A percentile compares a stretch with the other conserved stretches of the same genome.
phyloP scores from a whole-genome alignment of 1,284 basidiomycete species.

The Garcileccinum viscosum region DNA sequence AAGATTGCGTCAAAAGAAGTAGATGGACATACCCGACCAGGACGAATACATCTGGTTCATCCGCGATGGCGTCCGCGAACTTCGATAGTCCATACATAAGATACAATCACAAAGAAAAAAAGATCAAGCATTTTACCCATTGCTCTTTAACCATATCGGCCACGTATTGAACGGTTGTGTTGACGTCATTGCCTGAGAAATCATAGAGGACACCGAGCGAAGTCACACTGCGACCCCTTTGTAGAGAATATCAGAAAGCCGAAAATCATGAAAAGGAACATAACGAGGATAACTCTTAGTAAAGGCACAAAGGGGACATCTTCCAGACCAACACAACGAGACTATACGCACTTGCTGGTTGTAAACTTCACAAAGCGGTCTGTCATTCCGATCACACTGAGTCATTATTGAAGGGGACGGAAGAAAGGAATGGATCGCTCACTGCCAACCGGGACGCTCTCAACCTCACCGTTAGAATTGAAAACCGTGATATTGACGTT shows the following conservation, averaged over 20 bases:
- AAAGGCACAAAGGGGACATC: not conserved
- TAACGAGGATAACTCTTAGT: not conserved
- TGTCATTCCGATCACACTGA: slow-evolving; percentile 29
- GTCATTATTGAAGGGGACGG: not conserved
- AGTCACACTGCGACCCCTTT: slow-evolving; percentile 74
- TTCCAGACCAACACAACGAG: not conserved
- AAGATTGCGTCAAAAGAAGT: not conserved
- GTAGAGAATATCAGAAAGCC: not conserved
- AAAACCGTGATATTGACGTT: slow-evolving; percentile 84
- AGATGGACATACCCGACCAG: slow-evolving; percentile 60
- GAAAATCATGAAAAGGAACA: not conserved
- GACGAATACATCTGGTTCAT: slow-evolving; percentile 84
- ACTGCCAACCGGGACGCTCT: slow-evolving; percentile 71
- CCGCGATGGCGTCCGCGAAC: slow-evolving; percentile 80
- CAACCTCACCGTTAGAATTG: slow-evolving; percentile 53
- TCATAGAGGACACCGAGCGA: slow-evolving; percentile 83
- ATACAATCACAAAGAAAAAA: not conserved
- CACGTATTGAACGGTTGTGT: slow-evolving; percentile 78
- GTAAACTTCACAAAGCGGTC: slow-evolving; percentile 77
- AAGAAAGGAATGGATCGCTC: slow-evolving; percentile 24
- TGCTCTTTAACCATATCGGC: slow-evolving; percentile 76
- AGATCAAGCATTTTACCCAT: slow-evolving; percentile 53
- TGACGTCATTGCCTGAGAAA: slow-evolving; percentile 68
- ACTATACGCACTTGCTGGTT: slow-evolving; percentile 65
- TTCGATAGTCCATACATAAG: slow-evolving; percentile 32